Conservation (phyloP, 495 filamentous ascomycete genomes). For the Alectoria sarmentosa region DNA sequence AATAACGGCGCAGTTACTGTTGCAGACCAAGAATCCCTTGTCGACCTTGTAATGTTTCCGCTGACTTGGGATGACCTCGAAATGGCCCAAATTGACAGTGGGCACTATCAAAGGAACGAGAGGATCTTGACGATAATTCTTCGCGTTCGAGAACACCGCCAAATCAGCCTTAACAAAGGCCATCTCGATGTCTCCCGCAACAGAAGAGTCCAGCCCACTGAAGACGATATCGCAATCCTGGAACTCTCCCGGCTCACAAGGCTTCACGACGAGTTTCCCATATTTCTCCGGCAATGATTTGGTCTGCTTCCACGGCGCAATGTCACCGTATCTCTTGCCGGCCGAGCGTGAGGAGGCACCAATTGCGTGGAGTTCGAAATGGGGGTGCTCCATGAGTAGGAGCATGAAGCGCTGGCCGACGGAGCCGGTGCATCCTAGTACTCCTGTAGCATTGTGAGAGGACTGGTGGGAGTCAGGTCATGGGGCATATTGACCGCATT, state of each 20-base stretch:
- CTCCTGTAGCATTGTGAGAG: constrained; percentile 36
- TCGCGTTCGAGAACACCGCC: constrained; percentile 81
- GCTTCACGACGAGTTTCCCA: constrained; percentile 62
- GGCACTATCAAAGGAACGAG: constrained; percentile 80
- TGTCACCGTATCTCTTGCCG: constrained; percentile 77
- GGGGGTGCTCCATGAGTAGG: constrained; percentile 69
- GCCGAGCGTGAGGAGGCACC: constrained; percentile 74
- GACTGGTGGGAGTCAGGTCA: not conserved
- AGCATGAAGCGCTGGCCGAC: constrained; percentile 85
- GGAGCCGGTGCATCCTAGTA: constrained; percentile 68
- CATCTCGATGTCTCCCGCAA: constrained; percentile 76
- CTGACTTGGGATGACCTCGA: constrained; percentile 72
- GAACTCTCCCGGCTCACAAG: constrained; percentile 71
- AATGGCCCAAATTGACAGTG: constrained; percentile 73
- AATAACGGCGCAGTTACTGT: constrained; percentile 88
- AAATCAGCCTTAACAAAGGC: constrained; percentile 72
- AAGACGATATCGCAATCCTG: constrained; percentile 83
- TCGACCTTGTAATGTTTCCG: constrained; percentile 55
- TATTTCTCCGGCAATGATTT: constrained; percentile 60
- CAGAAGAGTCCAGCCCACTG: constrained; percentile 76
- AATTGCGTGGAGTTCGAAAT: constrained; percentile 66
- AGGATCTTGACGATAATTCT: constrained; percentile 80
- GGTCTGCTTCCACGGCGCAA: constrained; percentile 78
- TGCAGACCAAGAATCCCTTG: constrained; percentile 80
- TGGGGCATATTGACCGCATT: constrained; percentile 20